Evolutionary conservation across 352 stramenopile species (phyloP), one percentile per base, ranked within the genome.

Genomic region (Globisporangium cylindrosporum): DNA sequence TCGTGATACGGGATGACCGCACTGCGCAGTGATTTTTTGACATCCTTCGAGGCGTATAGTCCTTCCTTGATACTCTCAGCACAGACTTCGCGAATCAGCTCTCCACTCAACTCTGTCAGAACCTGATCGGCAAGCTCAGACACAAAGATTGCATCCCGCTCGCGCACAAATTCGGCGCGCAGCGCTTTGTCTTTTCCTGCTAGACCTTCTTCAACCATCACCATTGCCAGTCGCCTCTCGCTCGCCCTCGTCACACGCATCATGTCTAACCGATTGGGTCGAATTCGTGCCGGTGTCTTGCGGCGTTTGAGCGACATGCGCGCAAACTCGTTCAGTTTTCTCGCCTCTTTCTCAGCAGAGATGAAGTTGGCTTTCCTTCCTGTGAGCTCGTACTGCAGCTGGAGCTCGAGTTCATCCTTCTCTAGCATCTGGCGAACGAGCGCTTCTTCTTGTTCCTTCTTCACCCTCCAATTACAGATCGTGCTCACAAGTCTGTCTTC

Each of bases 161-260:
- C 81, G 1, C 54, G 34, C 20, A 72, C 66, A 53, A 84, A 84
- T 4, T 55, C 53, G 1, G n/a, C 57, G 1, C 76, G 63, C 22
- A 91, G 20, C 9, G 66, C 22, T 22, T 9, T 48, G 34, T 91
- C 75, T 25, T 75, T 80, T 0, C 48, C 38, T 1, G 87, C 36
- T 9, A 92, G 66, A 4, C 49, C 62, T 6, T 82, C 65, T 48
- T 94, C 86, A 7, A 92, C 75, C 0, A 67, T 65, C 32, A 73
- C 68, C 84, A 94, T 92, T 0, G 81, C 74, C 1, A 91, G 64
- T 0, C 84, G 82, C 62, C 93, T 94, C 66, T 91, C 80, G 59
- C 72, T 75, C 15, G 83, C 83, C 36, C 84, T 67, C 18, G 81
- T 57, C 7, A 91, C 73, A 14, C 83, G 74, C 25, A 86, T 71